Base-by-base conservation (phyloP, 2,329 filamentous ascomycete genomes). In the Onygena corvina region DNA sequence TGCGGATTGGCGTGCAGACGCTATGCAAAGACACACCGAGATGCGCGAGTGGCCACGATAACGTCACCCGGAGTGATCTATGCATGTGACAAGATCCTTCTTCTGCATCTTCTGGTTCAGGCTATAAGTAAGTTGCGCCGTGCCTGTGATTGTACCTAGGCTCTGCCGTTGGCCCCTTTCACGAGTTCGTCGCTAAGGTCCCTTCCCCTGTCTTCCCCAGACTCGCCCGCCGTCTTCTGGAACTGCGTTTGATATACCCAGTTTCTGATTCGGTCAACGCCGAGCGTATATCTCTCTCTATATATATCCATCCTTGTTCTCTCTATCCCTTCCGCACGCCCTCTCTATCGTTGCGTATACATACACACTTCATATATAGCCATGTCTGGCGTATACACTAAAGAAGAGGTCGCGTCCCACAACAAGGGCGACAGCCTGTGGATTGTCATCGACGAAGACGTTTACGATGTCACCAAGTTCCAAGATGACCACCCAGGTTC, bases 381-480 rank as follows among this genome's bases (percentile, higher is more conserved):
- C 60, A 98, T 98, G 92, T 84, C 89, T 46, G 85, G 92, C 71
- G 83, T 79, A 25, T 95, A 94, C 67, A 84, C 82, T 49, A 76
- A 81, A 57, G 77, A 77, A 72, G 89, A 95, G 65, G 90, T 98
- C 55, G 82, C 89, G 64, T 80, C 84, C 70, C 89, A 96, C 70
- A 94, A 52, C 48, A 52, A 49, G 11, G 42, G 47, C 5, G 48
- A 45, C 3, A 51, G 56, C 34, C 44, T 56, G 7, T 58, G 55
- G 56, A 44, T 58, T n/a, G 47, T 56, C 46, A 52, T 58, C 45
- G 55, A 57, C 21, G 49, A 53, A 5, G 50, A 56, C 4, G 53
- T 59, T 4, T 59, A 49, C 31, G 51, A 58, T 38, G 36, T 58
- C 30, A 57, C 50, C 8, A 49, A 53, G 23, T 59, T 58, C 25